Percentiles rank a stretch among this genome's conserved stretches.
These are phyloP conservation scores for Saccharomycopsis vini DNA, from an alignment of 805 yeast species.

Conservation along the genomic window DNA sequence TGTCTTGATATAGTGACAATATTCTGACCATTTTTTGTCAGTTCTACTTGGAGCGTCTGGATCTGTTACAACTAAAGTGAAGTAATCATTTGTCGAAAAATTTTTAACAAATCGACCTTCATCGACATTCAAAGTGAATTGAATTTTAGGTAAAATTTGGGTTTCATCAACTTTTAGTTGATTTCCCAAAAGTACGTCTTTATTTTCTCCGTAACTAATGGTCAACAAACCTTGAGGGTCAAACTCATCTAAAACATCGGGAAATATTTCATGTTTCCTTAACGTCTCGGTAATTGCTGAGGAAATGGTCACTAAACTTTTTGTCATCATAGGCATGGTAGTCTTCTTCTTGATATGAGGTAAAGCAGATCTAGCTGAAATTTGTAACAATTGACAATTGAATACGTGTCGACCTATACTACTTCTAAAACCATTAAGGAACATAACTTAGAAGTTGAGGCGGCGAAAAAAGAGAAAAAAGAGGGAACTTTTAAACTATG, in stretches of 20 bases:
- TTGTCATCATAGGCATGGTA: slow-evolving; percentile 10
- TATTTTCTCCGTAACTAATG: slow-evolving; percentile 48
- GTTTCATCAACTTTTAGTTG: slow-evolving; percentile 55
- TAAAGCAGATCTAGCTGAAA: too few relatives aligned
- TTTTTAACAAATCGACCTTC: slow-evolving; percentile 15
- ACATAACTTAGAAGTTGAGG: too few relatives aligned
- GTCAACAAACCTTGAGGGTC: slow-evolving; percentile 37
- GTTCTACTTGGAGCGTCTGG: slow-evolving; percentile 87
- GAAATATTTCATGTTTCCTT: slow-evolving; percentile 33
- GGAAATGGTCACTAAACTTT: slow-evolving; percentile 22
- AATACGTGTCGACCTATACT: too few relatives aligned
- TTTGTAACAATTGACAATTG: too few relatives aligned
- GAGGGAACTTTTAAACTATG: too few relatives aligned
- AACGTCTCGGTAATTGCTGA: slow-evolving; percentile 30
- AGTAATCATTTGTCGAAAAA: slow-evolving; percentile 35
- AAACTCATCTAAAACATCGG: slow-evolving; percentile 31
- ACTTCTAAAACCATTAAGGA: too few relatives aligned
- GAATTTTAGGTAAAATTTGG: slow-evolving; percentile 56
- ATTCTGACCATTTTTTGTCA: slow-evolving; percentile 86
- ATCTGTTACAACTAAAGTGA: slow-evolving; percentile 75
- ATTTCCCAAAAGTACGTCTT: slow-evolving; percentile 75
- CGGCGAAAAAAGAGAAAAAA: too few relatives aligned
- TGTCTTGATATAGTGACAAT: slow-evolving; percentile 60
- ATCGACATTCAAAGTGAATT: slow-evolving; percentile 47
- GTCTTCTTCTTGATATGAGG: too few relatives aligned